Evolutionary conservation across 148 eudicot genomes (phyloP), one percentile per base, ranked within the genome.

Genomic region (Rhododendron mucronatum): DNA sequence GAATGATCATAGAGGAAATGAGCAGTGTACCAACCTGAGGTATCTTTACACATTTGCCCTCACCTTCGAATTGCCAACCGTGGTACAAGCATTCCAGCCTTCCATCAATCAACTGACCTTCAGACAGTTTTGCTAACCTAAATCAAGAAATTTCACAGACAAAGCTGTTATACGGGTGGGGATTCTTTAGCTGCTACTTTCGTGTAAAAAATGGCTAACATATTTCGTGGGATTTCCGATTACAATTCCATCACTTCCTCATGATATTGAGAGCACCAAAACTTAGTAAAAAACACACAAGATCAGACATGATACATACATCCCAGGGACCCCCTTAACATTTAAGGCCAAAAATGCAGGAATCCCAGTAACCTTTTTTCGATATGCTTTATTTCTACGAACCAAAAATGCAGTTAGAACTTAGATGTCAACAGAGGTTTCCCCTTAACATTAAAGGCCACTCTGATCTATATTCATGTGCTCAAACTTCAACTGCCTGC

Each of bases 21-120:
- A 69, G 30, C 26, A 39, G 74, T 28, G 69, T 33, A 88, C 88
- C 53, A 59, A 95, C 99, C 99, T 96, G 99, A 83, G 99, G 99
- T 88, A 97, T 97, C 89, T 89, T 94, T 39, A 97, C 98, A 89
- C 99, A 97, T 89, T 94, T 92, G 9, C 99, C 99, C 77, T 91
- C 92, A 3, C 98, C 99, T 90, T 97, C 96, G 79, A 97, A 97
- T 88, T 97, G 99, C 99, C 99, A 97, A 85, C 99, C 99, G 83
- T 97, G 99, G 88, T 97, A 97, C 84, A 97, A 90, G 86, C 99
- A 97, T 90, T 97, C 99, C 45, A 97, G 94, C 78, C 90, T 92
- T 79, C 99, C 99, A 86, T 97, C 99, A 45, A 92, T 87, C 81
- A 95, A 50, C 78, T 97, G 99, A 2, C 99, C 99, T 89, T 97